Evolutionary conservation across 148 eudicot genomes (phyloP), one percentile per base, ranked within the genome.

Genomic region (Limonium bicolor): DNA sequence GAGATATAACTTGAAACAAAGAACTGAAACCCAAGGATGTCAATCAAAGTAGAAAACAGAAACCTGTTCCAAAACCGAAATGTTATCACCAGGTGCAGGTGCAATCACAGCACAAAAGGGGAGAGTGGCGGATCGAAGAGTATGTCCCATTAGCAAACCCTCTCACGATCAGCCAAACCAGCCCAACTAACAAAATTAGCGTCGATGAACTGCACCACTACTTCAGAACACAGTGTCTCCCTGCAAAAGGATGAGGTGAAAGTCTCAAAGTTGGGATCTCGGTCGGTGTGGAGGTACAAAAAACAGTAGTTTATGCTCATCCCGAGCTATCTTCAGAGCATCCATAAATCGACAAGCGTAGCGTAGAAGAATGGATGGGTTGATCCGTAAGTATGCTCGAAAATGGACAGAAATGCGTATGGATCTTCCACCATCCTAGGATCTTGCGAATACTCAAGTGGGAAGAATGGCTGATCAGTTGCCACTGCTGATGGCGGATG

Each of bases 141-240:
- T 59, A 3, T 55, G 34, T 43, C 68, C 59, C 93, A 84, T 56
- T 33, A 68, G 77, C 54, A 70, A 51, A 24, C 93, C 95, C 48
- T 84, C 95, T 0, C 87, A 41, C 61, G 31, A 41, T 68, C 61
- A 7, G 56, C 71, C 55, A 80, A 53, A 2, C 63, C 95, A 18
- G 77, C 97, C 97, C 97, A 90, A 20, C 75, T 66, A 9, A 84
- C 81, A 60, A 84, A 84, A 36, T 84, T 90, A 4, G 85, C 80
- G 60, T 90, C 95, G 48, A 84, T 56, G 54, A 70, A 90, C 73
- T 80, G 72, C 32, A 77, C 81, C 32, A 77, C 76, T 33, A 73
- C 48, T 56, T 90, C 97, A 4, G 82, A 74, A n/a, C 82, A 61
- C 40, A 90, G 46, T 35, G 95, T 78, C 32, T 64, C 76, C 54